phyloP scores from a whole-genome alignment of 495 filamentous ascomycete genomes.

The Tetracladium setigerum region DNA sequence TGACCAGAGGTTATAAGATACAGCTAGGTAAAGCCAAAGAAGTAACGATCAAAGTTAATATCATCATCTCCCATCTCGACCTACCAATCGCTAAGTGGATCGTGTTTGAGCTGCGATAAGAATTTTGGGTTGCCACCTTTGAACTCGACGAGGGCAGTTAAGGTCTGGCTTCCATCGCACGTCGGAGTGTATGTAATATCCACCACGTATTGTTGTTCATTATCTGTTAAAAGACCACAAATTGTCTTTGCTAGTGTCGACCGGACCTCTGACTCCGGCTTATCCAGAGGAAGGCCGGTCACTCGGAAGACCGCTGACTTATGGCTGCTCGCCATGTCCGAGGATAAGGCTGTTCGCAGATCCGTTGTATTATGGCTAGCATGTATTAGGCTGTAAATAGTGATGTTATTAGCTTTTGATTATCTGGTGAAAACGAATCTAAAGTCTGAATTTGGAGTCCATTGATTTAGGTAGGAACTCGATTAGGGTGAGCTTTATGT shows the following conservation, averaged over 20 bases:
- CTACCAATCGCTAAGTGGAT: conserved; percentile 6
- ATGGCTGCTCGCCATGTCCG: too few species aligned
- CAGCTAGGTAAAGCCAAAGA: conserved; percentile 18
- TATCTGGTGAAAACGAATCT: not conserved
- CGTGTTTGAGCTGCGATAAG: conserved; percentile 1
- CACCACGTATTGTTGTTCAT: not conserved
- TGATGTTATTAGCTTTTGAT: not conserved
- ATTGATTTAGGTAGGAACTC: not conserved
- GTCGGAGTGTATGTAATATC: conserved; percentile 4
- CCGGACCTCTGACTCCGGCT: conserved; percentile 2
- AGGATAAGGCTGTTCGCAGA: too few species aligned
- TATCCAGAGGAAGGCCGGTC: conserved; percentile 5
- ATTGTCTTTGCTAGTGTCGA: conserved; percentile 5
- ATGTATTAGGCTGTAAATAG: too few species aligned
- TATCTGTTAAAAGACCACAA: conserved; percentile 1
- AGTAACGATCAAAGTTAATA: conserved; percentile 13
- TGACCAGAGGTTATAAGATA: not conserved
- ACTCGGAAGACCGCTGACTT: too few species aligned
- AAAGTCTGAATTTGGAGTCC: not conserved
- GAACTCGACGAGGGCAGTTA: conserved; percentile 10
- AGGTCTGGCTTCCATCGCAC: conserved; percentile 7
- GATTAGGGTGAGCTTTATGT: not conserved
- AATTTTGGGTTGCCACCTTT: conserved; percentile 6
- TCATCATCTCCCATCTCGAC: conserved; percentile 7
- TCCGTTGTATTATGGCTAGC: too few species aligned